Evolutionary conservation across 148 eudicot species (phyloP).

Genomic region (Rhododendron griersonianum): DNA sequence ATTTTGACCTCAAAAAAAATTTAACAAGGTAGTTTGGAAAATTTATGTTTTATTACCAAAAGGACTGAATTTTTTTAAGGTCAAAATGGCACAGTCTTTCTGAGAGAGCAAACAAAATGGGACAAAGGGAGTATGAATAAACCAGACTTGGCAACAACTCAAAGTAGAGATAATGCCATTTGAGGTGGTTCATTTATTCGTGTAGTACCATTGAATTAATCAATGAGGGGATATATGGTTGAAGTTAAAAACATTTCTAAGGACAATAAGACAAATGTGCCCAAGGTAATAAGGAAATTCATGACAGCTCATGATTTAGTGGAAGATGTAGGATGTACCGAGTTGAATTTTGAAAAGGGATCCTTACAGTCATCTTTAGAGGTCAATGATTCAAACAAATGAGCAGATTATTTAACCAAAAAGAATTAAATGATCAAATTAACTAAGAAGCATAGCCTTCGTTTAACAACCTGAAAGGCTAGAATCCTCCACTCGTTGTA

Average conservation of each 20-base stretch:
- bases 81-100: not conserved
- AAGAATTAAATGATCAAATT: not conserved
- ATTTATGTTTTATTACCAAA: not conserved
- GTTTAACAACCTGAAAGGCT: conserved; percentile 45
- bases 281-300: not conserved
- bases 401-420: not conserved
- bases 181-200: not conserved
- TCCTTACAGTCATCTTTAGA: not conserved
- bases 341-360: not conserved
- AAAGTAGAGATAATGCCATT: not conserved
- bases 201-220: not conserved
- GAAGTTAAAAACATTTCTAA: not conserved
- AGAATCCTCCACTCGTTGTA: conserved; percentile 71
- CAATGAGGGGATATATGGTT: not conserved
- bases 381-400: not conserved
- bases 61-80: not conserved
- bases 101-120: not conserved
- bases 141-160: not conserved
- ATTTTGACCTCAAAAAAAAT: not conserved
- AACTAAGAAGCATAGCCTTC: not conserved
- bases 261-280: not conserved
- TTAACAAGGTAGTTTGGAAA: not conserved
- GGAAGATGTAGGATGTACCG: not conserved
- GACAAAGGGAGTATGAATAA: not conserved
- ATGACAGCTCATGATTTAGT: not conserved